phyloP scores from a whole-genome alignment of 2,329 filamentous ascomycete genomes.

The Trichoderma citrinoviride region DNA sequence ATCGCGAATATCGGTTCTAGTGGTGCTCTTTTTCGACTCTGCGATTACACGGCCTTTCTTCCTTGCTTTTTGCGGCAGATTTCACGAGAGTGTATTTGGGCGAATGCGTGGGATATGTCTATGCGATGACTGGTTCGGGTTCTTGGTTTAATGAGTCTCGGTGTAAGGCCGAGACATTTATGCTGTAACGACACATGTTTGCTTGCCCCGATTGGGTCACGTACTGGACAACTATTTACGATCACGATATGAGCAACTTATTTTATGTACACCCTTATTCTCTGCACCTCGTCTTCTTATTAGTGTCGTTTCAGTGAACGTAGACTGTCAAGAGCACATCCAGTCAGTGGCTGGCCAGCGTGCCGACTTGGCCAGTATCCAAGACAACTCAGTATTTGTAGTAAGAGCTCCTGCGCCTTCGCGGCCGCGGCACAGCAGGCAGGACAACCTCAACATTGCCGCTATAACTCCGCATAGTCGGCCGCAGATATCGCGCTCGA shows the following conservation, averaged over 20 bases:
- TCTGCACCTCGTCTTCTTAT: not conserved
- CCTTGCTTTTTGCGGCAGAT: not conserved
- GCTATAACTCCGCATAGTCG: not conserved
- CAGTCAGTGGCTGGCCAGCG: no score
- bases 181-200: not conserved
- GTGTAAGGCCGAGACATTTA: not conserved
- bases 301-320: not conserved
- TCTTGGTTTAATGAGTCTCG: not conserved
- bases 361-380: not conserved
- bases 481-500: not conserved
- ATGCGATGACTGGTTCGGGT: not conserved
- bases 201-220: not conserved
- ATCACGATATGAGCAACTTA: not conserved
- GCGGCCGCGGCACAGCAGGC: not conserved
- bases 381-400: constrained; percentile 7
- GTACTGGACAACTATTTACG: not conserved
- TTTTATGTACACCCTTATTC: not conserved
- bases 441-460: not conserved
- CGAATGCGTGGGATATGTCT: no score
- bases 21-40: constrained; percentile 23
- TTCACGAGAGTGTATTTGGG: no score
- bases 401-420: constrained; percentile 15
- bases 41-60: not conserved
- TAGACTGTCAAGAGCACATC: not conserved
- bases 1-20: constrained; percentile 27